These are phyloP conservation scores for Pseudogymnoascus sp. DNA, from an alignment of 2,329 filamentous ascomycete genomes.

Conservation along the genomic window DNA sequence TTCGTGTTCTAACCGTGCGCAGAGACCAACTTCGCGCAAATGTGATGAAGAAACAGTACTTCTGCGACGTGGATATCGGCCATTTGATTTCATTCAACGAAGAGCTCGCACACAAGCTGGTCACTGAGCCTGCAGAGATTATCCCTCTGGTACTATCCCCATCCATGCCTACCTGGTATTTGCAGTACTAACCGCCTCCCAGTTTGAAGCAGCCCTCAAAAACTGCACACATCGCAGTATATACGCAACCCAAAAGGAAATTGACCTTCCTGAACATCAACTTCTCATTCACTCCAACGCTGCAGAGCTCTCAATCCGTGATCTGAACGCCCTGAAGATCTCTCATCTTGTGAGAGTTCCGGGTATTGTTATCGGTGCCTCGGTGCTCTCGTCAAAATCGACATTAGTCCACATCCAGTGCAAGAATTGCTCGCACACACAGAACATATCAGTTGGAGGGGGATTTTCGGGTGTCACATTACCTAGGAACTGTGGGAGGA, in stretches of 20 bases:
- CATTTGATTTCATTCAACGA: slow-evolving; percentile 96
- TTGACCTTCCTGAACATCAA: slow-evolving; percentile 78
- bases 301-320: slow-evolving; percentile 84
- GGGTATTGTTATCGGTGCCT: slow-evolving; percentile 94
- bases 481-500: slow-evolving; percentile 61
- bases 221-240: slow-evolving; percentile 91
- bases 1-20: slow-evolving; percentile 9
- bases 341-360: slow-evolving; percentile 93
- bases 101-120: slow-evolving; percentile 82
- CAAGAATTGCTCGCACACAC: slow-evolving; percentile 69
- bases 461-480: slow-evolving; percentile 84
- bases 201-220: slow-evolving; percentile 83
- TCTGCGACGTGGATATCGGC: slow-evolving; percentile 90
- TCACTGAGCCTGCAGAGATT: slow-evolving; percentile 82
- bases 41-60: slow-evolving; percentile 87
- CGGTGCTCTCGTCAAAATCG: slow-evolving; percentile 92
- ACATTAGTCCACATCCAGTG: slow-evolving; percentile 82
- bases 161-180: slow-evolving; percentile 24
- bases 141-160: slow-evolving; percentile 64
- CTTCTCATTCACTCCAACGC: slow-evolving; percentile 89
- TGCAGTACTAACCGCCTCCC: slow-evolving; percentile 11
- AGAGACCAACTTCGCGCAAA: slow-evolving; percentile 96
- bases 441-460: slow-evolving; percentile 65
- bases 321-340: slow-evolving; percentile 86
- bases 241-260: slow-evolving; percentile 63